A percentile compares a stretch with the other conserved stretches of the same genome.
These are phyloP conservation scores for Nakazawaea ambrosiae DNA, from an alignment of 805 yeast genomes.

Conservation along the genomic window DNA sequence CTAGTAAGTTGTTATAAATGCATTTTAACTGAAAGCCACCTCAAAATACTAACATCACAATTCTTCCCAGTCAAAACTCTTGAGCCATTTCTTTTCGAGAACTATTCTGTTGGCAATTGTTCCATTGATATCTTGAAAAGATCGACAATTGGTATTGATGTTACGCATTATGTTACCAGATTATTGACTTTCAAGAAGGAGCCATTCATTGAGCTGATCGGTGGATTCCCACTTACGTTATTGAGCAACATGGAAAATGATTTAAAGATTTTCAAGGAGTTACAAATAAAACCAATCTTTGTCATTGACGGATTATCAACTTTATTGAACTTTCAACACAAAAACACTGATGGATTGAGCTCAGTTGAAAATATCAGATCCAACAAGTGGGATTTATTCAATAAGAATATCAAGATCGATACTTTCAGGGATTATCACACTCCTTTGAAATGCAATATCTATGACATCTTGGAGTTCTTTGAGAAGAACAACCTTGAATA, in stretches of 20 bases:
- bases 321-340: slow-evolving; percentile 10
- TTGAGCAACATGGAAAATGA: slow-evolving; percentile 52
- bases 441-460: slow-evolving; percentile 43
- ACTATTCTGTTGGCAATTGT: slow-evolving; percentile 50
- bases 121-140: slow-evolving; percentile 61
- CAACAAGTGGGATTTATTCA: slow-evolving; percentile 38
- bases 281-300: slow-evolving; percentile 70
- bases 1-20: too few species aligned
- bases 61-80: slow-evolving; percentile 42
- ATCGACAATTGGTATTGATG: slow-evolving; percentile 78
- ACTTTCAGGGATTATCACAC: slow-evolving; percentile 47
- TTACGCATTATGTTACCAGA: slow-evolving; percentile 65
- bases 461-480: slow-evolving; percentile 53
- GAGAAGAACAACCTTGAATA: slow-evolving; percentile 51
- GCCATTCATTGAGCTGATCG: slow-evolving; percentile 66
- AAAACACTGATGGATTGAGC: slow-evolving; percentile 21
- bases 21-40: too few species aligned
- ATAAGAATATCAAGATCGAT: slow-evolving; percentile 25
- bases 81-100: slow-evolving; percentile 64
- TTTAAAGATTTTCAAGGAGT: slow-evolving; percentile 49
- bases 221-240: slow-evolving; percentile 70
- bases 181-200: slow-evolving; percentile 59
- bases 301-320: slow-evolving; percentile 59
- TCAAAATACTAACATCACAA: neutral
- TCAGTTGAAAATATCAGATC: slow-evolving; percentile 35